Base-by-base conservation (phyloP, 2,329 filamentous ascomycete genomes). In the Drechslerella dactyloides region DNA sequence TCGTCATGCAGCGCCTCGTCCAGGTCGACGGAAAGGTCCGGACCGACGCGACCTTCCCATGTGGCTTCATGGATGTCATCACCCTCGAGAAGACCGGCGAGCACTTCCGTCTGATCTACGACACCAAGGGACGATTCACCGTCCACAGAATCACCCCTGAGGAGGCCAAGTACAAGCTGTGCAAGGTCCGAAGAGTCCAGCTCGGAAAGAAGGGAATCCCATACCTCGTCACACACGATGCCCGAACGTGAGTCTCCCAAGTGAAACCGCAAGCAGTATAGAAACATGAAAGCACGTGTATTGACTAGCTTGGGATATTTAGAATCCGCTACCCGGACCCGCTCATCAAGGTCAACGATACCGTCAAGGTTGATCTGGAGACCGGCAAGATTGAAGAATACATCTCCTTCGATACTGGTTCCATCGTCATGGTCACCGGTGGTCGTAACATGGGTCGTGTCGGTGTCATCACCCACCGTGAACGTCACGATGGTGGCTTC, bases 191-290 rank as follows among this genome's bases (percentile, higher is more conserved):
- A 91, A 90, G 93, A 81, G 94, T 99, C 76, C 94, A 99, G 87
- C 88, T 99, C 80, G 94, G 94, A 87, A 93, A 92, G 85, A 96
- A 94, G 85, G 94, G 93, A 86, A 96, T 99, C 89, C 94, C 94
- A 96, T 99, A 96, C 93, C 97, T 97, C 92, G 94, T 99, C 91
- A 99, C 94, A 93, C 94, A 99, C 91, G 94, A 99, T 94, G 94
- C 94, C 85, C 90, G 94, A 92, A 99, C 94, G 93, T 99, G 87
- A 96, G 93, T 97, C 90, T 51, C 11, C 48, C 3, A 33, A 44
- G 11, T 13, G 35, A 30, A 51, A 51, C 10, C 2, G 21, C 27
- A 30, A 33, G 27, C 27, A 8, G 8, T 33, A 33, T 8, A 30
- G 15, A n/a, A 15, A 52, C 24, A 37, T n/a, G 23, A 53, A 30